Conservation (phyloP, 140 eudicot genomes). For the Stevia rebaudiana region DNA sequence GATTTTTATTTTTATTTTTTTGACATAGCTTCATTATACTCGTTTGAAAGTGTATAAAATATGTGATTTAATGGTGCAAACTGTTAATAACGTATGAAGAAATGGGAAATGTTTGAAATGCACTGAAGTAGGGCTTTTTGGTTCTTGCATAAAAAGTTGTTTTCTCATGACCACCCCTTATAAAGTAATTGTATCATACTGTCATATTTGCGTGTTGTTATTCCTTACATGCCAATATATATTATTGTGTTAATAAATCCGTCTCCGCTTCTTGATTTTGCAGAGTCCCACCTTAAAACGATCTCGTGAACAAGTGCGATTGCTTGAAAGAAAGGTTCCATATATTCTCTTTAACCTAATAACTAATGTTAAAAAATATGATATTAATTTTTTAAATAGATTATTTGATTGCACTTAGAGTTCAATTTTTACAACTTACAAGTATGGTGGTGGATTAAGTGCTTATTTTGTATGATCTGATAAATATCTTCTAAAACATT, state of each 20-base stretch:
- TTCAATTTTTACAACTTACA: background rate
- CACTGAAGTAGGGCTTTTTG: too few relatives aligned
- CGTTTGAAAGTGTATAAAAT: too few relatives aligned
- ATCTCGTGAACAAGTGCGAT: constrained; percentile 70
- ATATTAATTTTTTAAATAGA: too few relatives aligned
- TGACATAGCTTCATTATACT: too few relatives aligned
- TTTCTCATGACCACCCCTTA: too few relatives aligned
- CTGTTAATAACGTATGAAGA: too few relatives aligned
- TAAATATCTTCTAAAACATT: background rate
- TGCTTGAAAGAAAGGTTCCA: constrained; percentile 78
- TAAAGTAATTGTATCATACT: too few relatives aligned
- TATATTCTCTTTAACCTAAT: background rate
- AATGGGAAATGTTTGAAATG: too few relatives aligned
- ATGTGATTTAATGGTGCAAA: too few relatives aligned
- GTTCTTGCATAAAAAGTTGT: too few relatives aligned
- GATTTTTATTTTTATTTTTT: too few relatives aligned
- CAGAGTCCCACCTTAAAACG: constrained; percentile 73
- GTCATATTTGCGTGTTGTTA: background rate
- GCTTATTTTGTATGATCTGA: background rate
- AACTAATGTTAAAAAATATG: too few relatives aligned
- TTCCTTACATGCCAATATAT: background rate
- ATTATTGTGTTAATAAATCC: background rate
- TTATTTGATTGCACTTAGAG: background rate
- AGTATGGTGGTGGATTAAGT: background rate
- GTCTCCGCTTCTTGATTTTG: background rate